A percentile compares a stretch with the other conserved stretches of the same genome.
phyloP scores from a whole-genome alignment of 2,329 filamentous ascomycete species.

The Tolypocladium album region DNA sequence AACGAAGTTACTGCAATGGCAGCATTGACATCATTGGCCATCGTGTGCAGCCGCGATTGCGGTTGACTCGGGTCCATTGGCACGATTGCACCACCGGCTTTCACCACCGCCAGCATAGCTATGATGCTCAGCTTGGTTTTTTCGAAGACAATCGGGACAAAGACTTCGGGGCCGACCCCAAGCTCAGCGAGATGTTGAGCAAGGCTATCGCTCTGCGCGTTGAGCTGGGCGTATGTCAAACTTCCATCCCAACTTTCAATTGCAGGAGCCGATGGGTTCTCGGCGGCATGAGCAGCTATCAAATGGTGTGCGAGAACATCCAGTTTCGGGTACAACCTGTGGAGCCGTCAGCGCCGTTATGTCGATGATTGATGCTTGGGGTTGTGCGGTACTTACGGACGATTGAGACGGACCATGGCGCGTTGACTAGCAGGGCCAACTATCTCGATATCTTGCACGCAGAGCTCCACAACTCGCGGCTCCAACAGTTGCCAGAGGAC shows the following conservation, averaged over 20 bases:
- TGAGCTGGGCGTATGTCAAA: background rate
- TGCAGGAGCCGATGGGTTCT: background rate
- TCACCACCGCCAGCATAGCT: constrained; percentile 12
- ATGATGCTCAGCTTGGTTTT: constrained; percentile 13
- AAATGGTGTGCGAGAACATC: background rate
- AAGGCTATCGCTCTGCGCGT: background rate
- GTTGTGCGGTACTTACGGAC: background rate
- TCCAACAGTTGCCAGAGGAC: background rate
- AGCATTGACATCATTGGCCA: constrained; percentile 3
- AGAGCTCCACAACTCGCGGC: background rate
- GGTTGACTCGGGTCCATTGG: constrained; percentile 13
- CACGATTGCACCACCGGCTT: constrained; percentile 13
- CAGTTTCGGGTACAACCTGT: background rate
- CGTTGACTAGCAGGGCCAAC: background rate
- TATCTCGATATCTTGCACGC: background rate
- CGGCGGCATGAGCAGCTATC: background rate
- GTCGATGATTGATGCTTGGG: background rate
- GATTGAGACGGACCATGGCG: constrained; percentile 1
- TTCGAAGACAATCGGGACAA: constrained; percentile 5
- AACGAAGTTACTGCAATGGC: constrained; percentile 5
- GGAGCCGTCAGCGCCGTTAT: background rate
- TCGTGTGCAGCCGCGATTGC: background rate
- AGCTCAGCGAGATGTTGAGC: background rate
- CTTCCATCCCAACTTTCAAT: constrained; percentile 1
- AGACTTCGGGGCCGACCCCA: background rate